Base-by-base conservation (phyloP, 768 basidiomycete genomes). In the Russula griseocarnosa region DNA sequence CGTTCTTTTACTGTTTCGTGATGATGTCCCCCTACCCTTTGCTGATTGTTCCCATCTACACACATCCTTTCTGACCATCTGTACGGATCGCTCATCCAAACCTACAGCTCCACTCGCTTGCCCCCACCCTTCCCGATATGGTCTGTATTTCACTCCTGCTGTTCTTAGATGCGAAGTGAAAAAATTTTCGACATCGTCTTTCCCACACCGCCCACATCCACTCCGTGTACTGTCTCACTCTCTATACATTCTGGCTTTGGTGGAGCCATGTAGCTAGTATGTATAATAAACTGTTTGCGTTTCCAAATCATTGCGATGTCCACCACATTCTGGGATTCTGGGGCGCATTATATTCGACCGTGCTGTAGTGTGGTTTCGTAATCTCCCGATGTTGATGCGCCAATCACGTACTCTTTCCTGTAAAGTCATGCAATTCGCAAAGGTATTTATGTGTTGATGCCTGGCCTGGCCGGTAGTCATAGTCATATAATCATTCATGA, bases 1-100 rank as follows among this genome's bases (percentile, higher is more conserved):
- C 86, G 86, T 79, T 81, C 82, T 1, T 82, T 86, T 66, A 74
- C 69, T 46, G 73, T 79, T 62, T 51, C 57, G 22, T 68, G 58
- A 73, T 57, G 51, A 59, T 44, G n/a, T 6, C 28, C 24, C 30
- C 28, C 49, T 60, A 42, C 11, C n/a, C 8, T 24, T 44, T 46
- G 36, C 28, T 40, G 40, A 40, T 40, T 26, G n/a, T 47, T 47
- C 62, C 53, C 49, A 46, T 63, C 51, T 40, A 40, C 56, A 54
- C 50, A 66, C 61, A 68, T 46, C 28, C 55, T 63, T 47, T 52
- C 55, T 58, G 61, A 51, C 58, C 61, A 44, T 58, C 63, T 65
- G 57, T 66, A 66, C 24, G 16, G 63, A 36, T 26, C 53, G 28
- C 20, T 28, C 30, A 26, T 40, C 53, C 57, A 47, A 40, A 20